Evolutionary conservation across 108 stramenopile species (phyloP), one percentile per base, ranked within the genome.

Genomic region (Conticribra guillardii): DNA sequence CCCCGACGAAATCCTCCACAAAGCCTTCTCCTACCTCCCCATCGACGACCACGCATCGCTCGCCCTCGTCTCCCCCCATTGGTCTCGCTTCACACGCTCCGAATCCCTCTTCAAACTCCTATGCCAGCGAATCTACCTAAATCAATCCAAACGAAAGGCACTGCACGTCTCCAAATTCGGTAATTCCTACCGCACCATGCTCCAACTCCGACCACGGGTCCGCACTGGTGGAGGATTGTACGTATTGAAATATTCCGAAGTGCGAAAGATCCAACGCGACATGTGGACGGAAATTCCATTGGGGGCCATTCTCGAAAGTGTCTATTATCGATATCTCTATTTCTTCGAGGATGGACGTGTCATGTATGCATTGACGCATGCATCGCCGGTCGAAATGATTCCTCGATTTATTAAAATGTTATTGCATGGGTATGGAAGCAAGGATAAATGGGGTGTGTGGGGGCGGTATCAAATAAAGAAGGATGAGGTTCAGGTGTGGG

Each of bases 271-370:
- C 37, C 87, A 93, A 47, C 76, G 92, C 19, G 89, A 90, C 64
- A 93, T 93, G 92, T 93, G 89, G 89, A 87, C 87, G 1, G 89
- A 90, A 50, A 84, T 93, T 44, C 92, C 92, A 8, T 53, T 80
- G n/a, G 92, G 92, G 8, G 92, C 92, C 9, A 73, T 93, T 63
- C 52, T 93, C 16, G 89, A 90, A 77, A 82, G 82, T 46, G 74
- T 84, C 1, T 93, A 92, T 31, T 92, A 88, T 51, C 68, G 88
- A 55, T 89, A 89, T 47, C 54, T 89, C 9, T 89, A 90, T 61
- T 93, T 93, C 74, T 87, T 89, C 53, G 92, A 93, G 78, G 86
- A 90, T 54, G 92, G 92, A 29, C 73, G 87, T n/a, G 87, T 85
- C 2, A 67, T 90, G 56, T 93, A 93, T 67, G 89, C 89, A 0